phyloP scores from a whole-genome alignment of 306 rosid genomes.

The Gastrolobium bilobum region DNA sequence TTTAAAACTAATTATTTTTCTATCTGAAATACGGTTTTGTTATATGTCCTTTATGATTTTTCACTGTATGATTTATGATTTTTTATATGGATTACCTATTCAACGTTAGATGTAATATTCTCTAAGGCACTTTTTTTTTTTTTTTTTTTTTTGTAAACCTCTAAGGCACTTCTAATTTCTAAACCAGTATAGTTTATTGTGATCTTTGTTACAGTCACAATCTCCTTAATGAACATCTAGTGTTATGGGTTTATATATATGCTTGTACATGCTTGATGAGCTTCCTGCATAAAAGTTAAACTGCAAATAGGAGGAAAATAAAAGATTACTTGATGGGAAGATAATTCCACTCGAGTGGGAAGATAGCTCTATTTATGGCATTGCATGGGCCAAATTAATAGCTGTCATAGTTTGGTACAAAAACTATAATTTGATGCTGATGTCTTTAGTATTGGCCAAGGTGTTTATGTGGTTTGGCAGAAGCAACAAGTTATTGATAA shows the following conservation, averaged over 20 bases:
- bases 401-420: too few relatives aligned
- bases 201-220: slow-evolving; percentile 12
- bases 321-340: too few relatives aligned
- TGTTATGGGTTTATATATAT: slow-evolving; percentile 25
- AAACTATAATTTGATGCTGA: background rate
- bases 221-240: slow-evolving; percentile 21
- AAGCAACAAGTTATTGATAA: slow-evolving; percentile 1
- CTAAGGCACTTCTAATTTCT: too few relatives aligned
- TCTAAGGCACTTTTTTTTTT: background rate
- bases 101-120: background rate
- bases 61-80: slow-evolving; percentile 8
- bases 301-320: slow-evolving; percentile 6
- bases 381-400: too few relatives aligned
- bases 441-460: slow-evolving; percentile 11
- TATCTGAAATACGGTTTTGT: slow-evolving; percentile 27
- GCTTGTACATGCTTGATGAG: slow-evolving; percentile 29
- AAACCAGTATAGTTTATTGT: slow-evolving; percentile 28
- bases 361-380: too few relatives aligned
- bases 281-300: slow-evolving; percentile 25
- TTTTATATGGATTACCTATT: slow-evolving; percentile 7
- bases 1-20: slow-evolving; percentile 38
- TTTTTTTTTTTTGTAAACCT: too few relatives aligned
- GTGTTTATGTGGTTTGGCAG: slow-evolving; percentile 19
- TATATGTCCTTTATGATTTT: slow-evolving; percentile 29
- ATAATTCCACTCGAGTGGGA: too few relatives aligned